Conservation (phyloP, 179 eudicot species). For the Amaranthus tricolor region DNA sequence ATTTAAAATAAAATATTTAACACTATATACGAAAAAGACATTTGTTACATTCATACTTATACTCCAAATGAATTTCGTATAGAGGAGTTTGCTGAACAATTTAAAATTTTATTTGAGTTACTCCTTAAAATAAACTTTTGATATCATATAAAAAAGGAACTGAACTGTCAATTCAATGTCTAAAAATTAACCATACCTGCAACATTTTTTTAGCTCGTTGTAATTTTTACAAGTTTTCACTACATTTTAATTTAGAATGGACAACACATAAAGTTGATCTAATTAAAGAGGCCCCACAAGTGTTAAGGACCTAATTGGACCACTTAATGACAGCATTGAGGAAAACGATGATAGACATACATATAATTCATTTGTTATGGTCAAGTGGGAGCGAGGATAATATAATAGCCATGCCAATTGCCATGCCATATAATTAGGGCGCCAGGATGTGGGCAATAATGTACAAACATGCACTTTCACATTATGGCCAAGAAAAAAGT, state of each 20-base stretch:
- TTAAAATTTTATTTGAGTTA: too few relatives aligned
- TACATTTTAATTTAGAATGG: background rate
- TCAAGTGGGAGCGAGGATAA: background rate
- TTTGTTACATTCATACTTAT: too few relatives aligned
- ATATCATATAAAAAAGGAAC: too few relatives aligned
- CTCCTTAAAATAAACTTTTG: too few relatives aligned
- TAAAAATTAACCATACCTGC: too few relatives aligned
- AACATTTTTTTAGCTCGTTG: background rate
- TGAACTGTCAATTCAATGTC: too few relatives aligned
- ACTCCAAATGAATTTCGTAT: too few relatives aligned
- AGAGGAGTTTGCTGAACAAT: too few relatives aligned
- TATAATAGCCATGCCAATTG: background rate
- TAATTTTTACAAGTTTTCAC: background rate
- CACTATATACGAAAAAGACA: too few relatives aligned
- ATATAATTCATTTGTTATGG: background rate
- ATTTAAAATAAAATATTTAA: too few relatives aligned
- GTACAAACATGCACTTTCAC: conserved; percentile 11
- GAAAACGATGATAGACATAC: background rate
- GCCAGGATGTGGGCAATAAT: background rate
- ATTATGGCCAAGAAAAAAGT: background rate
- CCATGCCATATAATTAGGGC: background rate
- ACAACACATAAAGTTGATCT: background rate
- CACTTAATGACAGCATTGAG: conserved; percentile 8
- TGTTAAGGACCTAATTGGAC: background rate
- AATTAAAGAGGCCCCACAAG: background rate